Base-by-base conservation (phyloP, 2,329 filamentous ascomycete species). In the Zelopaecilomyces penicillatus region DNA sequence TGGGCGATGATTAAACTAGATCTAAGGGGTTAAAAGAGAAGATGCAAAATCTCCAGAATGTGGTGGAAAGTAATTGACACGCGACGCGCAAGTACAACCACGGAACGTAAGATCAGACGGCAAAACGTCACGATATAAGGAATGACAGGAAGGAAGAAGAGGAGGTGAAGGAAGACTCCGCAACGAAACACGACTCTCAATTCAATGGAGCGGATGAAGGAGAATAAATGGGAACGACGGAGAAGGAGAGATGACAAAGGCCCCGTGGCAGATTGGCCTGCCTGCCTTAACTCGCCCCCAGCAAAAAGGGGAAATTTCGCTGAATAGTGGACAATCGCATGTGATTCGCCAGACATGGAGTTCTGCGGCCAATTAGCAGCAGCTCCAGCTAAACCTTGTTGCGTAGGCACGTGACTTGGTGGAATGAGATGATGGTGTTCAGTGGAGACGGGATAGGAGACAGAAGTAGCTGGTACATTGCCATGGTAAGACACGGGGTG, bases 291-390 rank as follows among this genome's bases (percentile, higher is more conserved):
- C 41, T 45, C 40, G 31, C 52, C 50, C 52, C 52, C 57, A 47
- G 41, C 47, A 39, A 63, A 65, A 65, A 64, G 62, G 62, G 62
- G 63, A 65, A 65, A 64, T 62, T 62, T 60, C 52, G 44, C 52
- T 57, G 52, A 42, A n/a, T 33, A 40, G 26, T 32, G 30, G 46
- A 37, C 40, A 9, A 41, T 44, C 53, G 50, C 60, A 62, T 64
- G 61, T 64, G 61, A 64, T 62, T 56, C 52, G 55, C 54, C 55
- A 54, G 50, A 9, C 6, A 26, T 8, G n/a, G 26, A 3, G 45
- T 41, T 40, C 28, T 10, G 35, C 37, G 41, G 42, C 55, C 57
- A 58, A 57, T 59, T 41, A 52, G 38, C 27, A 34, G 33, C 38
- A 30, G 7, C 34, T 10, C 26, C 5, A 29, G 30, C 32, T 38